Evolutionary conservation across 768 basidiomycete genomes (phyloP).

Genomic region (Rhodotorula kratochvilovae): DNA sequence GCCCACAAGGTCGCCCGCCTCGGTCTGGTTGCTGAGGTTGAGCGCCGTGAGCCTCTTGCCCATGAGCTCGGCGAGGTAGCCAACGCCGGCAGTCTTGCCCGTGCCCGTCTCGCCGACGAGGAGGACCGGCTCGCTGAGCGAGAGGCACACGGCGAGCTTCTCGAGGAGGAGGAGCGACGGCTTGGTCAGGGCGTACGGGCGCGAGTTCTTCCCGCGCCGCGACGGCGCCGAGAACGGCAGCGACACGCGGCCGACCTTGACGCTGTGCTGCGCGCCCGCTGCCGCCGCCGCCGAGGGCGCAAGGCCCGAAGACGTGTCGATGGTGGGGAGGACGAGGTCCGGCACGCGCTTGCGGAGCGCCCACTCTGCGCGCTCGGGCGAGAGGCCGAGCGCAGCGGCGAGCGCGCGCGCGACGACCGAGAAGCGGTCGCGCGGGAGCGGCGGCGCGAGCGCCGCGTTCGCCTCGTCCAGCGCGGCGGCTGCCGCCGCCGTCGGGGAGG

Average conservation of each 20-base stretch:
- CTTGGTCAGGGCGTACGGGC: constrained; percentile 82
- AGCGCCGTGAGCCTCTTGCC: constrained; percentile 73
- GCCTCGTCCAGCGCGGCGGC: constrained; percentile 57
- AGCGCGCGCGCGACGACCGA: constrained; percentile 24
- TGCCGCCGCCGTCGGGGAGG: constrained; percentile 52
- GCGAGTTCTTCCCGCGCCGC: constrained; percentile 45
- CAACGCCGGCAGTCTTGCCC: constrained; percentile 89
- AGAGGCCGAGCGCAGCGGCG: constrained; percentile 43
- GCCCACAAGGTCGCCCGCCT: constrained; percentile 86
- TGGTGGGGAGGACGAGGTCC: constrained; percentile 63
- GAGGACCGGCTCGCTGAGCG: constrained; percentile 73
- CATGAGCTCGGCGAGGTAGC: constrained; percentile 76
- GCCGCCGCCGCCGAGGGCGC: constrained; percentile 53
- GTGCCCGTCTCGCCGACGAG: constrained; percentile 99
- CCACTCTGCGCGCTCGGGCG: constrained; percentile 67
- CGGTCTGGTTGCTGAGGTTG: constrained; percentile 93
- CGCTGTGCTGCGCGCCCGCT: constrained; percentile 46
- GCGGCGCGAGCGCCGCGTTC: constrained; percentile 59
- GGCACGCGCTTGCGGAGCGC: constrained; percentile 64
- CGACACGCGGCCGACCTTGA: constrained; percentile 48
- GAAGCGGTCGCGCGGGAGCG: constrained; percentile 48
- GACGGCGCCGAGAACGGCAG: constrained; percentile 45
- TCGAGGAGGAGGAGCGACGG: constrained; percentile 76
- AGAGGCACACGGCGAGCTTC: constrained; percentile 68
- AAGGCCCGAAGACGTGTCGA: constrained; percentile 59